A percentile compares a stretch with the other conserved stretches of the same genome.
These are phyloP conservation scores for Colletotrichum musae DNA, from an alignment of 2,329 filamentous ascomycete species.

Conservation along the genomic window DNA sequence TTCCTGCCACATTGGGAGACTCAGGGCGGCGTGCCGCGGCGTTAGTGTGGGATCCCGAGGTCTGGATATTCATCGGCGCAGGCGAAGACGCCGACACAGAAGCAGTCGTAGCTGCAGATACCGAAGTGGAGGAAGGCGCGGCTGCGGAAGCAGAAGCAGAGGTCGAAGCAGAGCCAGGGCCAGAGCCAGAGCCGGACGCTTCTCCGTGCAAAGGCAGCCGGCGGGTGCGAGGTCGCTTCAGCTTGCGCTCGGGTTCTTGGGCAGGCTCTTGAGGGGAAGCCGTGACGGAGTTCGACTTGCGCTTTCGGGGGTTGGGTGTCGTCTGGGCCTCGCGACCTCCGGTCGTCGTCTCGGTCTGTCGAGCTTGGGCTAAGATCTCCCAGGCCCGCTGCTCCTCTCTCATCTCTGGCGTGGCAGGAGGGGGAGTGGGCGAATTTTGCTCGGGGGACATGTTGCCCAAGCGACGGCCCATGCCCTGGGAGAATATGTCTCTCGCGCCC, in stretches of 20 bases:
- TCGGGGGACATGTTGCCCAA: conserved; percentile 52
- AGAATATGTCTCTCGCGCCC: conserved; percentile 81
- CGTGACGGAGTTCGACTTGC: conserved; percentile 79
- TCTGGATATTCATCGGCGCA: conserved; percentile 41
- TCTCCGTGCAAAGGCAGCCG: conserved; percentile 69
- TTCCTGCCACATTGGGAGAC: conserved; percentile 45
- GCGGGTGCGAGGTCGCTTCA: conserved; percentile 89
- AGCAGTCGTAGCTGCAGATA: conserved; percentile 44
- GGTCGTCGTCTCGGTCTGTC: conserved; percentile 72
- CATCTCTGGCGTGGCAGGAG: conserved; percentile 71
- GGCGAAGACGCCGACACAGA: conserved; percentile 44
- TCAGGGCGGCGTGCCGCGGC: conserved; percentile 21
- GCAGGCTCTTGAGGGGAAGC: conserved; percentile 77
- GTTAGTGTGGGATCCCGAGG: conserved; percentile 40
- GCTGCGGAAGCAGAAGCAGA: conserved; percentile 5
- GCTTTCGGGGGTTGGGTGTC: conserved; percentile 73
- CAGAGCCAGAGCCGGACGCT: conserved; percentile 58
- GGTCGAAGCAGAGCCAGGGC: background rate
- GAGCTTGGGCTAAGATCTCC: conserved; percentile 90
- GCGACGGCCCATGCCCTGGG: conserved; percentile 74
- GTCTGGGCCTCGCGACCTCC: conserved; percentile 76
- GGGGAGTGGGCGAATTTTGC: conserved; percentile 13
- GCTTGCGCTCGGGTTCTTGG: conserved; percentile 82
- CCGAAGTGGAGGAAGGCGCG: conserved; percentile 24
- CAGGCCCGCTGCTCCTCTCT: conserved; percentile 87